A percentile compares a stretch with the other conserved stretches of the same genome.
phyloP scores from a whole-genome alignment of 1,284 basidiomycete genomes.

The Exobasidium cylindrosporum region DNA sequence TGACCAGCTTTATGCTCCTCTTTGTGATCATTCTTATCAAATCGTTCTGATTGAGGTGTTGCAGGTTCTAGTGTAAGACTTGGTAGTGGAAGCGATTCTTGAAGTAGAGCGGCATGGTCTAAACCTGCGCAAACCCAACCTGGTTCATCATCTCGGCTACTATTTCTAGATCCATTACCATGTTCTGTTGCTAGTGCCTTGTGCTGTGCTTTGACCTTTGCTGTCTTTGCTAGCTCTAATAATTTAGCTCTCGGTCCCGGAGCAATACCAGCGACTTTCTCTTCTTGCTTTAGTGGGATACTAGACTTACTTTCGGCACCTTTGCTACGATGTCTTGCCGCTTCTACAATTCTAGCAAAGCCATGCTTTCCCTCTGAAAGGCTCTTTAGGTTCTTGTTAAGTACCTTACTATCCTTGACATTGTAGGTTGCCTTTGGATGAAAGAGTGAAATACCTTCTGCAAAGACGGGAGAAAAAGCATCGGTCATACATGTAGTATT shows the following conservation, averaged over 20 bases:
- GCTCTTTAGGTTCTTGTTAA: neutral
- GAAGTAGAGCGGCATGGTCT: neutral
- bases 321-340: neutral
- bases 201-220: neutral
- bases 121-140: neutral
- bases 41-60: neutral
- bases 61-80: neutral
- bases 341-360: neutral
- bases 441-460: neutral
- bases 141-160: neutral
- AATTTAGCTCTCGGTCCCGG: neutral
- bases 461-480: slow-evolving; percentile 2
- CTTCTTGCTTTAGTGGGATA: neutral
- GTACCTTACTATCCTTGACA: neutral
- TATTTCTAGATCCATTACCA: neutral
- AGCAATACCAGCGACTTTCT: neutral
- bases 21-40: neutral
- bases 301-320: neutral
- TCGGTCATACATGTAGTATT: neutral
- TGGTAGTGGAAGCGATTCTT: neutral
- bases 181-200: neutral
- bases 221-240: neutral
- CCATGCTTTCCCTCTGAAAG: neutral
- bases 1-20: neutral
- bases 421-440: neutral